A percentile compares a stretch with the other conserved stretches of the same genome.
Evolutionary conservation across 257 asterid species (phyloP).

Genomic region (Buddleja alternifolia): DNA sequence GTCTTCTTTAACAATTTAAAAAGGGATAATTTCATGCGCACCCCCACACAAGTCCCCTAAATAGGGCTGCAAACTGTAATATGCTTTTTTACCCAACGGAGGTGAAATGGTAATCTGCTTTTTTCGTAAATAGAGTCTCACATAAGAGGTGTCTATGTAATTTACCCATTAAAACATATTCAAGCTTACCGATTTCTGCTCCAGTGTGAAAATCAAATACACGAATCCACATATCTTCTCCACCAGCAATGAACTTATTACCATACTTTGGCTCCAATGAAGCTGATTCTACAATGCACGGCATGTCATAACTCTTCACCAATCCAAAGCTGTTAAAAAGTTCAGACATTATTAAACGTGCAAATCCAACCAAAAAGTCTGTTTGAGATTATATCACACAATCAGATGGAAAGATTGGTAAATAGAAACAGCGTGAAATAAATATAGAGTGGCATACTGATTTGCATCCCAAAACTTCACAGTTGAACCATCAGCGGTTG

Average conservation of each 20-base stretch:
- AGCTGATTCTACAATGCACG: slow-evolving; percentile 90
- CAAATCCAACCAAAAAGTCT: not conserved
- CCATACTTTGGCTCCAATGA: slow-evolving; percentile 91
- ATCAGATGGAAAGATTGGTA: not conserved
- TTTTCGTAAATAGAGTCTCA: no score
- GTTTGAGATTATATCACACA: not conserved
- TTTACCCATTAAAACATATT: not conserved
- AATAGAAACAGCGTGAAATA: slow-evolving; percentile 1
- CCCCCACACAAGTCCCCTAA: no score
- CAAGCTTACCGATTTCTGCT: slow-evolving; percentile 66
- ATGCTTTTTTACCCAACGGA: no score
- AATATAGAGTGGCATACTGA: slow-evolving; percentile 54
- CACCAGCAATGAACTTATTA: slow-evolving; percentile 88
- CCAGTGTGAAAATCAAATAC: slow-evolving; percentile 88
- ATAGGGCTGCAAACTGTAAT: no score
- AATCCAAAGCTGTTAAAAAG: slow-evolving; percentile 70
- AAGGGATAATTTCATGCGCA: no score
- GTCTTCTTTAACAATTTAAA: no score
- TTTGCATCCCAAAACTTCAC: slow-evolving; percentile 98
- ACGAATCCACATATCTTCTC: slow-evolving; percentile 99
- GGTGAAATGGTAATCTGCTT: no score
- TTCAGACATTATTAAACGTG: not conserved
- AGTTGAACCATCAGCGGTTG: slow-evolving; percentile 89
- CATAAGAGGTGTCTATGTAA: no score
- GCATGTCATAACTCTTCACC: slow-evolving; percentile 85